Conservation (phyloP, 1,284 basidiomycete genomes). For the Leucoagaricus sp. region DNA sequence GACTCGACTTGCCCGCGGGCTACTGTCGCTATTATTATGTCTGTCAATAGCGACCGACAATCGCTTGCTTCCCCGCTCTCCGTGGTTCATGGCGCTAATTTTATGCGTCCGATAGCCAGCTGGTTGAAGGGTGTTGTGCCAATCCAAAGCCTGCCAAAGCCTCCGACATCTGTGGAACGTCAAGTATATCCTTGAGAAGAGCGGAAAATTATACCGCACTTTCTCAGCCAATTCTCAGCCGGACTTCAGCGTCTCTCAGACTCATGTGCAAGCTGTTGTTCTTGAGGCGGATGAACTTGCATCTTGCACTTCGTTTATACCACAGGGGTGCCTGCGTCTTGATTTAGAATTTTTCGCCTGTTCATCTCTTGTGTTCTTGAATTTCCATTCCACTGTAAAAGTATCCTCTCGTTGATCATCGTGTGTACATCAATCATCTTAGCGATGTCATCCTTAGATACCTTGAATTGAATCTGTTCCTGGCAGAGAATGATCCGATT, state of each 20-base stretch:
- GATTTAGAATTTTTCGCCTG: neutral
- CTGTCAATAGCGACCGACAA: neutral
- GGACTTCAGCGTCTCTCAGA: too few relatives aligned
- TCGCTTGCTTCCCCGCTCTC: neutral
- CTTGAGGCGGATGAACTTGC: neutral
- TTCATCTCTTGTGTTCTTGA: neutral
- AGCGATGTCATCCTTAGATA: neutral
- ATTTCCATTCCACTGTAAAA: neutral
- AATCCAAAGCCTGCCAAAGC: neutral
- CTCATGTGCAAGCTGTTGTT: too few relatives aligned
- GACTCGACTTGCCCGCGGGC: neutral
- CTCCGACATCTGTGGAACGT: neutral
- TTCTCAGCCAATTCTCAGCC: too few relatives aligned
- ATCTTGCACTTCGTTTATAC: too few relatives aligned
- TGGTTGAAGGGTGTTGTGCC: neutral
- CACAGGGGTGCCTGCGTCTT: too few relatives aligned
- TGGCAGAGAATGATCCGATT: slow-evolving; percentile 7
- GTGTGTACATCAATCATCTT: slow-evolving; percentile 1
- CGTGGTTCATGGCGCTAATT: neutral
- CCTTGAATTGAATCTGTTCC: slow-evolving; percentile 5
- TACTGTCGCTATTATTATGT: neutral
- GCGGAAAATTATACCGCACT: too few relatives aligned
- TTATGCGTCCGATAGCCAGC: neutral
- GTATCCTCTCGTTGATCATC: neutral
- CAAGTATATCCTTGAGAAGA: too few relatives aligned